Percentiles rank a stretch among this genome's conserved stretches.
Evolutionary conservation across 306 rosid genomes (phyloP).

Genomic region (Citrullus mucosospermus): DNA sequence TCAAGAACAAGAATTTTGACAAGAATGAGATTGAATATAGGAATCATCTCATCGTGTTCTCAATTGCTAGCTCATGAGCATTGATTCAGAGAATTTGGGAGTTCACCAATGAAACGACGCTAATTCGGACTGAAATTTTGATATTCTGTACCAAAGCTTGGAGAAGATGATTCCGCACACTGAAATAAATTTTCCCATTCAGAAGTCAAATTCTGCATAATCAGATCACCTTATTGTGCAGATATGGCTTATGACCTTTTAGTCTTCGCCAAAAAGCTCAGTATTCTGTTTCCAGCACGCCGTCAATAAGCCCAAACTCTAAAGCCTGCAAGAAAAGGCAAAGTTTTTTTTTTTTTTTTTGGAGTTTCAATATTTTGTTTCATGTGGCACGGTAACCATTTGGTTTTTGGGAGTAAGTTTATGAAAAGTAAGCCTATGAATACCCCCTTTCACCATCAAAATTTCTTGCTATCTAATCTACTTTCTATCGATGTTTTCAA

Average conservation of each 20-base stretch:
- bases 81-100: background rate
- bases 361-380: background rate
- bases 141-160: background rate
- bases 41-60: background rate
- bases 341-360: background rate
- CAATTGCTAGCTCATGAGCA: background rate
- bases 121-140: background rate
- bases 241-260: background rate
- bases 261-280: conserved; percentile 20
- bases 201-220: background rate
- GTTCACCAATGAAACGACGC: background rate
- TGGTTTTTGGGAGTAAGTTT: too few species aligned
- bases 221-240: background rate
- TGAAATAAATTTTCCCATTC: background rate
- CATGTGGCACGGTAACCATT: too few species aligned
- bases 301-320: conserved; percentile 87
- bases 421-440: too few species aligned
- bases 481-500: too few species aligned
- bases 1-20: background rate
- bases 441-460: too few species aligned
- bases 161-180: background rate
- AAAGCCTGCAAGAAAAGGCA: conserved; percentile 50
- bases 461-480: too few species aligned
- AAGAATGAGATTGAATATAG: background rate
- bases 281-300: conserved; percentile 83